Percentiles rank a stretch among this genome's conserved stretches.
Conservation (phyloP, 2,329 filamentous ascomycete species). For the Beauveria sp. region DNA sequence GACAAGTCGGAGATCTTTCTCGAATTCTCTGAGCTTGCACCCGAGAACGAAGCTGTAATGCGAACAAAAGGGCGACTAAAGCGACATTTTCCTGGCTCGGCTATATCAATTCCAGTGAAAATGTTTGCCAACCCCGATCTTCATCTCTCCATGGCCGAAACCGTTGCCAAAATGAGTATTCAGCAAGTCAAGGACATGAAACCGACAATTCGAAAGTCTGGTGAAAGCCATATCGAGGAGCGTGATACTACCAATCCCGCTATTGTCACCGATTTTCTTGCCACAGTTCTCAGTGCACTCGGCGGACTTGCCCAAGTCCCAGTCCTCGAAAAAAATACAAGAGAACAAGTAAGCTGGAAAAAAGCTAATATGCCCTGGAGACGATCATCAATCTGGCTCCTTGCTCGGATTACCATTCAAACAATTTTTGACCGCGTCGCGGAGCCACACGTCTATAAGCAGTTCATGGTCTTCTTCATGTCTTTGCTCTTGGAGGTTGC, state of each 20-base stretch:
- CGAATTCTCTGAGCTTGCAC: neutral
- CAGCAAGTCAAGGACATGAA: neutral
- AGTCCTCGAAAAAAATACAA: neutral
- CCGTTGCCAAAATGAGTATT: neutral
- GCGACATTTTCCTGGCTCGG: neutral
- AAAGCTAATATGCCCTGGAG: slow-evolving; percentile 14
- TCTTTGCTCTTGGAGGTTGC: slow-evolving; percentile 24
- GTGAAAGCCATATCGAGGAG: neutral
- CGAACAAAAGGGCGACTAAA: neutral
- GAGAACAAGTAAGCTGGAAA: slow-evolving; percentile 1
- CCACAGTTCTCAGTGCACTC: neutral
- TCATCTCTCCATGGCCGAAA: neutral
- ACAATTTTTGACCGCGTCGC: slow-evolving; percentile 12
- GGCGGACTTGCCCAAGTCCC: neutral
- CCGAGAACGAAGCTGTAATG: neutral
- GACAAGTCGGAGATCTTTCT: neutral
- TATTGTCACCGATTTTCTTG: slow-evolving; percentile 1
- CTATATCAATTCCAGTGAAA: neutral
- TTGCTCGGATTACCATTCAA: slow-evolving; percentile 43
- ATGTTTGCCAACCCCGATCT: neutral
- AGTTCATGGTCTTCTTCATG: slow-evolving; percentile 42
- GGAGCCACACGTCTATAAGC: slow-evolving; percentile 36
- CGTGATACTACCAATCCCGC: neutral
- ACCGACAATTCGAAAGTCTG: neutral
- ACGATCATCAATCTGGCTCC: slow-evolving; percentile 43